A percentile compares a stretch with the other conserved stretches of the same genome.
phyloP scores from a whole-genome alignment of 192 early-diverging fungal species.

The Coemansia sp. region DNA sequence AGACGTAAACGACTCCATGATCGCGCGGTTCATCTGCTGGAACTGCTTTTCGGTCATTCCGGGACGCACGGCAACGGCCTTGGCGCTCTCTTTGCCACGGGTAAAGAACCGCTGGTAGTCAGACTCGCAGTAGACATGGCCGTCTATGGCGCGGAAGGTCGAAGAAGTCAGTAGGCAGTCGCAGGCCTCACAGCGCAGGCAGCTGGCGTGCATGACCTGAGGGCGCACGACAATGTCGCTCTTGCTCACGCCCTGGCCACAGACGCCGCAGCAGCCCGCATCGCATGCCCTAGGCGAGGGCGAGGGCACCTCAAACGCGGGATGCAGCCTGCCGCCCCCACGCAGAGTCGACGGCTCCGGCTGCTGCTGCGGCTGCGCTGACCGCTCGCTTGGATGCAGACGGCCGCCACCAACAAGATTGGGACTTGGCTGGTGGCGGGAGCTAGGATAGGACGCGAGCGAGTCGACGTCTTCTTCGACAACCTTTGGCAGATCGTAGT shows the following conservation, averaged over 20 bases:
- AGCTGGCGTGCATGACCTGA: constrained; percentile 52
- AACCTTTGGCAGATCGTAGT: constrained; percentile 45
- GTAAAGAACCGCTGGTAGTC: constrained; percentile 45
- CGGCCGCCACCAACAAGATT: constrained; percentile 38
- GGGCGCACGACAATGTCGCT: constrained; percentile 47
- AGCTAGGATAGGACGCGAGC: constrained; percentile 40
- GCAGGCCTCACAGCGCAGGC: constrained; percentile 51
- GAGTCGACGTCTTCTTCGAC: constrained; percentile 54
- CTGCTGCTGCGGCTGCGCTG: neutral
- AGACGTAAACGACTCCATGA: constrained; percentile 55
- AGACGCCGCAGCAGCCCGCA: constrained; percentile 47
- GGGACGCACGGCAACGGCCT: constrained; percentile 28
- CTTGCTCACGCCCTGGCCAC: constrained; percentile 39
- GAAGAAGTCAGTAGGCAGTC: constrained; percentile 50
- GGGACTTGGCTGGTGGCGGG: constrained; percentile 24
- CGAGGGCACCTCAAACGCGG: constrained; percentile 12
- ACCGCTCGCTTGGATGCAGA: neutral
- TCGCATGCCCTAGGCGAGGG: constrained; percentile 20
- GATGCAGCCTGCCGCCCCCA: constrained; percentile 29
- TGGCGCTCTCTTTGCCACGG: neutral
- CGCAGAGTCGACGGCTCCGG: constrained; percentile 31
- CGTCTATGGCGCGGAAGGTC: constrained; percentile 50
- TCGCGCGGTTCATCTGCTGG: constrained; percentile 44
- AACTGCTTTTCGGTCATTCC: constrained; percentile 44
- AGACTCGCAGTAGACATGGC: constrained; percentile 50